Base-by-base conservation (phyloP, 495 filamentous ascomycete species). In the Lepidopterella palustris region DNA sequence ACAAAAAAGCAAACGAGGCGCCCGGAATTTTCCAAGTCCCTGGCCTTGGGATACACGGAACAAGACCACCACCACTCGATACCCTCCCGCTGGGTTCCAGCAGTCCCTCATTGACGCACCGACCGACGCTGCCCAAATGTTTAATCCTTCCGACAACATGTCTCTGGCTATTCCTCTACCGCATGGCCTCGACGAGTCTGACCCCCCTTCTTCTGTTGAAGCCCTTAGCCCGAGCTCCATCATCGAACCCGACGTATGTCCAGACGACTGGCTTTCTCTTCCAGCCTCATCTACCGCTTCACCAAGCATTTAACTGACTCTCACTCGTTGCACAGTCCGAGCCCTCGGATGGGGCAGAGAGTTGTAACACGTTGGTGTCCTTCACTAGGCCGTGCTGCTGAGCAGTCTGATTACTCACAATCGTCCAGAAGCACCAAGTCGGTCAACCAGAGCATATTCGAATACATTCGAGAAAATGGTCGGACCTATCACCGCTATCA, bases 381-480 rank as follows among this genome's bases (percentile, higher is more conserved):
- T 60, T 58, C 52, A 32, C 20, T 21, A 6, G 8, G 13, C 18
- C 35, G 20, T 15, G 8, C 15, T 24, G 28, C 61, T 51, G 3
- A 55, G 57, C 57, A 51, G 55, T 6, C 24, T n/a, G 29, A n/a
- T 56, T 20, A 35, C 62, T 64, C 13, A 67, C 58, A 20, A 15
- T 56, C 5, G 5, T 53, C 26, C 52, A 70, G 68, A 28, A 71
- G 68, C 59, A 71, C 69, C 25, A 65, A 68, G 57, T 71, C 69
- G 18, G 61, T 65, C 48, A 69, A 61, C 35, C 60, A 69, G 55
- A 69, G 67, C 62, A 69, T 71, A 29, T 71, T 67, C 67, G 53
- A 71, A 52, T 71, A 56, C 47, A 53, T 71, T 29, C 58, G 59
- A 50, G 69, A 69, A 53, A 71, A 71, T 65, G 69, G 69, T 45